Conservation (phyloP, 345 rosid species). For the Odontarrhena argentea region DNA sequence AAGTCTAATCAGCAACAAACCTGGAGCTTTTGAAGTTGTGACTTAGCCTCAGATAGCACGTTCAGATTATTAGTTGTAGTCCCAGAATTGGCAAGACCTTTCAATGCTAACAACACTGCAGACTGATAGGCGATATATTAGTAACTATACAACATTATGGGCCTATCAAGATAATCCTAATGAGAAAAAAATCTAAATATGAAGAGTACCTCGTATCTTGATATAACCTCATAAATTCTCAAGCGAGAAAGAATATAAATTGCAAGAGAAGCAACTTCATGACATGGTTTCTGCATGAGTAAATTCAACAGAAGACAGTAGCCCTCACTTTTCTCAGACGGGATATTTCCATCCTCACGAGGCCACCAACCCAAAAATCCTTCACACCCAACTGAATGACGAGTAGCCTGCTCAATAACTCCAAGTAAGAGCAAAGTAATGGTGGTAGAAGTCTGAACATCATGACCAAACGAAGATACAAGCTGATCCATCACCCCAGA, state of each 20-base stretch:
- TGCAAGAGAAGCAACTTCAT: conserved; percentile 83
- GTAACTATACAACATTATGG: conserved; percentile 16
- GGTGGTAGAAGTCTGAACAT: conserved; percentile 57
- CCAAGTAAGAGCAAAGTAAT: conserved; percentile 64
- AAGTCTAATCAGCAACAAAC: conserved; percentile 53
- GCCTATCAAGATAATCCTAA: conserved; percentile 15
- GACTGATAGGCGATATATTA: conserved; percentile 53
- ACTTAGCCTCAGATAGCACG: conserved; percentile 59
- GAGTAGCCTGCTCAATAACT: conserved; percentile 89
- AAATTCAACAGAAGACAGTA: conserved; percentile 74
- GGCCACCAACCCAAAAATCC: conserved; percentile 98
- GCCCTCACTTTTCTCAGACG: conserved; percentile 75
- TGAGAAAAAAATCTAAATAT: not conserved
- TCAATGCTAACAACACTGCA: conserved; percentile 70
- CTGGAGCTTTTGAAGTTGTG: conserved; percentile 80
- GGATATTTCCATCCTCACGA: conserved; percentile 76
- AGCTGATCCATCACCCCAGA: conserved; percentile 83
- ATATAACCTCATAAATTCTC: conserved; percentile 83
- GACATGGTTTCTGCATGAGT: conserved; percentile 76
- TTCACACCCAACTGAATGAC: conserved; percentile 90
- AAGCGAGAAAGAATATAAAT: conserved; percentile 81
- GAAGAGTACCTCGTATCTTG: conserved; percentile 83
- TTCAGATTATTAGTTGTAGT: conserved; percentile 43
- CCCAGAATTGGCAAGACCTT: conserved; percentile 50
- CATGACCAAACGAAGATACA: conserved; percentile 53